phyloP scores from a whole-genome alignment of 2,329 filamentous ascomycete species.

The Trichoderma aggressivum region DNA sequence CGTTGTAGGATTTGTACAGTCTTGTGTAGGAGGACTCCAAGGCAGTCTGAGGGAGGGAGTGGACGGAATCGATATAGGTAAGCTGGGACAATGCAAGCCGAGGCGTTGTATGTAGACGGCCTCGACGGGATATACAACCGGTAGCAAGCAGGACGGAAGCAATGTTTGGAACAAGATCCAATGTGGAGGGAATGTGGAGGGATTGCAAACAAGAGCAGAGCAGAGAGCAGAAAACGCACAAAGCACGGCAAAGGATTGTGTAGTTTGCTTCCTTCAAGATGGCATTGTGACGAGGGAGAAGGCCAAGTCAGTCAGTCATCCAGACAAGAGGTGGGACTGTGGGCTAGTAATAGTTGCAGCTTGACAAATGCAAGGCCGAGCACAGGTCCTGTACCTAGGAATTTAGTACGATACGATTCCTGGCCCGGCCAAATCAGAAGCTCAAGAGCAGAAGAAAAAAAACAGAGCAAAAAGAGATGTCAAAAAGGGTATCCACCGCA shows the following conservation, averaged over 20 bases:
- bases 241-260: background rate
- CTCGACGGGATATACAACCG: background rate
- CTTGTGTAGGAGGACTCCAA: background rate
- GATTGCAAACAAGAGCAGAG: background rate
- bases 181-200: background rate
- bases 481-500: background rate
- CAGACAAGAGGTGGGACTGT: background rate
- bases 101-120: background rate
- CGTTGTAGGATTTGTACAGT: background rate
- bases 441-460: background rate
- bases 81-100: background rate
- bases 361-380: background rate
- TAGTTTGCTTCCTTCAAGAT: background rate
- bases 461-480: conserved; percentile 6
- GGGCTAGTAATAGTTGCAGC: background rate
- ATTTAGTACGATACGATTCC: background rate
- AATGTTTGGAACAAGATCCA: background rate
- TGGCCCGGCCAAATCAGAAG: background rate
- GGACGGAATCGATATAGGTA: background rate
- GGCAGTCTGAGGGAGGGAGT: background rate
- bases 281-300: background rate
- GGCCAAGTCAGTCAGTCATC: background rate
- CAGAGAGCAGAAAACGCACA: background rate
- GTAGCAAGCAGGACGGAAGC: background rate
- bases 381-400: background rate